A percentile compares a stretch with the other conserved stretches of the same genome.
phyloP scores from a whole-genome alignment of 331 rosid species.

The Spiraea crenata region DNA sequence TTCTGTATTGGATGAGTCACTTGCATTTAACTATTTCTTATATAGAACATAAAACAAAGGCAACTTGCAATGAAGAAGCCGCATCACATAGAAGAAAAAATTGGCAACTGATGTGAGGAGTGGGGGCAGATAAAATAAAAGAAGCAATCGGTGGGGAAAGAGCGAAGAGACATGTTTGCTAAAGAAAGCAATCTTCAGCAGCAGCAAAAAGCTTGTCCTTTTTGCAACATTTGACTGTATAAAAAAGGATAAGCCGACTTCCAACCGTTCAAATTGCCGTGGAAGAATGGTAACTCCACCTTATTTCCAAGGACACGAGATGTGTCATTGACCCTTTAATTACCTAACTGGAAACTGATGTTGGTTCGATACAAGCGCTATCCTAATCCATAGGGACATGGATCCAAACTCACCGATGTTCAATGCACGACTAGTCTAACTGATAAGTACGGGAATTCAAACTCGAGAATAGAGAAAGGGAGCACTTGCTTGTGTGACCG shows the following conservation, averaged over 20 bases:
- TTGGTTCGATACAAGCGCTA: too few relatives aligned
- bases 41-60: too few relatives aligned
- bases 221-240: background rate
- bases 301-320: background rate
- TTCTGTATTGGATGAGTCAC: too few relatives aligned
- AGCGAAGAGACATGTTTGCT: background rate
- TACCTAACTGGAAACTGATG: background rate
- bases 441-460: too few relatives aligned
- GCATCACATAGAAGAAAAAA: background rate
- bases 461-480: too few relatives aligned
- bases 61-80: too few relatives aligned
- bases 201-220: conserved; percentile 3
- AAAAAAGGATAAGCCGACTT: background rate
- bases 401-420: too few relatives aligned
- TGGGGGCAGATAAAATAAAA: background rate
- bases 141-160: conserved; percentile 9
- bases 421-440: too few relatives aligned
- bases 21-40: too few relatives aligned
- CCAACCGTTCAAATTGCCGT: conserved; percentile 17
- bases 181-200: background rate
- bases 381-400: too few relatives aligned
- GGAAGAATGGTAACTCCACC: background rate
- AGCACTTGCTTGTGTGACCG: too few relatives aligned
- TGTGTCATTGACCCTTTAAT: background rate
- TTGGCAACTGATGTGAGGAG: background rate